These are phyloP conservation scores for Myotisia sp. DNA, from an alignment of 2,329 filamentous ascomycete genomes.

Conservation along the genomic window DNA sequence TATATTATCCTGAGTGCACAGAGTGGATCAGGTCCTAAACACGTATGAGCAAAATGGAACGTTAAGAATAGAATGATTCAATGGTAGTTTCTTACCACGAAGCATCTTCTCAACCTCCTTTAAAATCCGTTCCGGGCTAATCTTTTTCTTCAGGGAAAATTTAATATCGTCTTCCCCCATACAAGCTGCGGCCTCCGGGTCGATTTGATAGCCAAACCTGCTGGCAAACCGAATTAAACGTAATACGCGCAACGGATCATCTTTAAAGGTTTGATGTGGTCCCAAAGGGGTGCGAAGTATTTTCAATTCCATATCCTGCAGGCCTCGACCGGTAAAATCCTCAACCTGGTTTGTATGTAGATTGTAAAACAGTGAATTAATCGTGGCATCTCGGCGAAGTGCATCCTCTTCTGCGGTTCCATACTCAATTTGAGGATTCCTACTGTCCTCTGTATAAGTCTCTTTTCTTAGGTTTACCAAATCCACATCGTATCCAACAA, in stretches of 20 bases:
- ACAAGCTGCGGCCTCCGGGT: constrained; percentile 49
- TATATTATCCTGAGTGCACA: constrained; percentile 27
- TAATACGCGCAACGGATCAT: constrained; percentile 78
- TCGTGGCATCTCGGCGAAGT: constrained; percentile 72
- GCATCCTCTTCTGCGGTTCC: constrained; percentile 86
- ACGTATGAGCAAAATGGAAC: background rate
- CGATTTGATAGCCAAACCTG: constrained; percentile 65
- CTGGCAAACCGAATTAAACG: constrained; percentile 83
- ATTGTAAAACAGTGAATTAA: constrained; percentile 95
- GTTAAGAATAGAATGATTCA: background rate
- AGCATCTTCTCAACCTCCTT: constrained; percentile 87
- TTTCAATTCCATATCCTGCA: constrained; percentile 56
- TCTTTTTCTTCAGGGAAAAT: constrained; percentile 66
- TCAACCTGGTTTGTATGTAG: constrained; percentile 65
- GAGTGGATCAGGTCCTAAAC: constrained; percentile 25
- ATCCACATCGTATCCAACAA: constrained; percentile 80
- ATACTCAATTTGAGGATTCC: constrained; percentile 86
- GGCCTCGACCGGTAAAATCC: constrained; percentile 63
- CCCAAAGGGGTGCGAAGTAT: constrained; percentile 76
- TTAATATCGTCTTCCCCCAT: constrained; percentile 75
- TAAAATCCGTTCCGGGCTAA: constrained; percentile 79
- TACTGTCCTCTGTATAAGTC: constrained; percentile 73
- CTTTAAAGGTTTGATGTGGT: constrained; percentile 82
- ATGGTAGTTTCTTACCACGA: constrained; percentile 39
- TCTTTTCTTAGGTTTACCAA: constrained; percentile 91